phyloP scores from a whole-genome alignment of 1,139 yeast species.

The Hemisphaericaspora xylanilytica region DNA sequence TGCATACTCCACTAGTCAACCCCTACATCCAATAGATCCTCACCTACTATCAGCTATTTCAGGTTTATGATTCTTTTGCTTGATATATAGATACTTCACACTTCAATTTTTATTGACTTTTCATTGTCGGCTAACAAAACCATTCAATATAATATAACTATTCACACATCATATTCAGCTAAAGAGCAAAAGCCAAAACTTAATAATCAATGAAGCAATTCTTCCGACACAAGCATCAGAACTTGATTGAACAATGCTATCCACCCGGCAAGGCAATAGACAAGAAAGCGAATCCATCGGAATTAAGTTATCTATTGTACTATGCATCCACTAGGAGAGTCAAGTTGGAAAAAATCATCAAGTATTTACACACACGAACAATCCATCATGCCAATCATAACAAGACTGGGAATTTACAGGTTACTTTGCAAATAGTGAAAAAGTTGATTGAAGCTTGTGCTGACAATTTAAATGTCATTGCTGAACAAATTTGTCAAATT shows the following conservation, averaged over 20 bases:
- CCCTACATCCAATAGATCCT: no score
- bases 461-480: conserved; percentile 82
- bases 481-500: conserved; percentile 55
- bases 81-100: no score
- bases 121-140: no score
- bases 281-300: conserved; percentile 89
- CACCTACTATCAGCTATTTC: no score
- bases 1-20: no score
- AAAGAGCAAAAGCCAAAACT: neutral
- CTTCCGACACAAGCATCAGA: conserved; percentile 81
- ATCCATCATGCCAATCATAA: conserved; percentile 57
- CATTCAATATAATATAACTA: neutral
- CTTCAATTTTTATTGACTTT: no score
- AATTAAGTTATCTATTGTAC: conserved; percentile 80
- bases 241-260: conserved; percentile 85
- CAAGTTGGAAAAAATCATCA: conserved; percentile 82
- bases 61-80: no score
- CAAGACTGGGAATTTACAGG: conserved; percentile 77
- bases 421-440: conserved; percentile 68
- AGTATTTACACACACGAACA: conserved; percentile 65
- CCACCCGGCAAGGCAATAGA: conserved; percentile 85
- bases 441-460: conserved; percentile 73
- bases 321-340: conserved; percentile 91
- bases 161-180: neutral
- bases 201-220: conserved; percentile 19